These are phyloP conservation scores for Penicillium sumatraense DNA, from an alignment of 2,329 filamentous ascomycete genomes.

Conservation along the genomic window DNA sequence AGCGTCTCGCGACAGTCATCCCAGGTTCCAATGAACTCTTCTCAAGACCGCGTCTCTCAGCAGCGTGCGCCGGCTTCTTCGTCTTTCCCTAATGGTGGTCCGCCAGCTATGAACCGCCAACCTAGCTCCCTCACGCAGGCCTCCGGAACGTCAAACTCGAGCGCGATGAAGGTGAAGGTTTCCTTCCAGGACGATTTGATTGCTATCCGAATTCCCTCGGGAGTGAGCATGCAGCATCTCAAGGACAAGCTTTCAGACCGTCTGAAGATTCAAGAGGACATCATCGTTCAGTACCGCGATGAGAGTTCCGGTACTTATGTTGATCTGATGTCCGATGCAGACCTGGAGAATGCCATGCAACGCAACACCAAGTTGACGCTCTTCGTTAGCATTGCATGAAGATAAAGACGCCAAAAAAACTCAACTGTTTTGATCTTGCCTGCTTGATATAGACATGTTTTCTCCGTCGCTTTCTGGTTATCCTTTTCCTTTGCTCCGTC, in stretches of 20 bases:
- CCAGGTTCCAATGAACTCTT: conserved; percentile 64
- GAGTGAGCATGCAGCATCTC: conserved; percentile 77
- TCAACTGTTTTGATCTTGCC: not conserved
- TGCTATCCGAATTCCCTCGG: conserved; percentile 82
- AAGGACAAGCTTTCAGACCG: conserved; percentile 84
- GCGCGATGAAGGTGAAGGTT: conserved; percentile 88
- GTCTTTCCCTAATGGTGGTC: conserved; percentile 40
- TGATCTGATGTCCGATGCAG: conserved; percentile 76
- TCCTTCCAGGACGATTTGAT: conserved; percentile 92
- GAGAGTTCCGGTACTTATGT: conserved; percentile 77
- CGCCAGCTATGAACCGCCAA: conserved; percentile 52
- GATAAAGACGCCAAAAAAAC: not conserved
- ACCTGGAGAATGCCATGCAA: conserved; percentile 78
- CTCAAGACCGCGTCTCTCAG: conserved; percentile 42
- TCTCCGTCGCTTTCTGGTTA: not conserved
- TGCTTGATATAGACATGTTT: conserved; percentile 12
- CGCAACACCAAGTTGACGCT: conserved; percentile 87
- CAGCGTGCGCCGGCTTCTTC: conserved; percentile 43
- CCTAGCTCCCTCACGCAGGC: conserved; percentile 59
- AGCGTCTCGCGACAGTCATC: conserved; percentile 69
- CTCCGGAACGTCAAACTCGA: conserved; percentile 43
- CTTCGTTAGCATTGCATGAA: conserved; percentile 57
- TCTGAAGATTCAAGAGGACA: conserved; percentile 75
- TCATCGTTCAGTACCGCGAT: conserved; percentile 84
- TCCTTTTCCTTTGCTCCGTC: not conserved